Evolutionary conservation across 176 grass and related monocot genomes (phyloP), one percentile per base, ranked within the genome.

Genomic region (Bothriochloa decipiens): DNA sequence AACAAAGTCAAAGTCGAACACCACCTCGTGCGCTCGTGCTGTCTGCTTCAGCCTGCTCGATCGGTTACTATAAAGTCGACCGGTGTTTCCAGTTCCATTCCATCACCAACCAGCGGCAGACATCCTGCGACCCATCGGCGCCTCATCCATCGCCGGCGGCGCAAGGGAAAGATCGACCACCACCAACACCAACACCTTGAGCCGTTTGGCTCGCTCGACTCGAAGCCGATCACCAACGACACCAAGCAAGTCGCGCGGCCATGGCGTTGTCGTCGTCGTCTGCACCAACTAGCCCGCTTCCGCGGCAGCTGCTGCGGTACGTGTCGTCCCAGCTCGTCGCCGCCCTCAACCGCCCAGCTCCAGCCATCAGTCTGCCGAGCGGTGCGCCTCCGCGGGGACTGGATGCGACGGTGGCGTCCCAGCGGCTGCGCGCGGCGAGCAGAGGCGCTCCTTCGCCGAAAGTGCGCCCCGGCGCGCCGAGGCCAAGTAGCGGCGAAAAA

Each of bases 241-340:
- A 50, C 14, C 45, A 16, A 49, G 46, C 14, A 11, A 6, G 4
- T 5, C 15, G n/a, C 57, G 11, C 25, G 25, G 25, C 55, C 39
- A 71, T 71, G 68, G 68, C 68, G 68, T 26, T n/a, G 68, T 13
- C 68, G 22, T 13, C 68, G 22, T 23, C 37, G 68, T 42, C 68
- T 43, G 68, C 37, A 39, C 68, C 68, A 15, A 14, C 68, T 3
- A 71, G 68, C 39, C 68, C 40, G 43, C 43, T 45, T 0, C 43
- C 43, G 43, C 43, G 43, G 43, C 43, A 45, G 43, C 43, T 45
- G 43, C 43, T 11, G 43, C 43, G 43, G 2, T 45, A 45, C 43
- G 43, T 45, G 43, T 17, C 65, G 65, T 35, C 29, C 29, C 16
- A 33, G 29, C 65, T 67, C 2, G 15, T 32, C 65, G 29, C 7